Base-by-base conservation (phyloP, 495 filamentous ascomycete genomes). In the Penicillium macrosclerotiorum region DNA sequence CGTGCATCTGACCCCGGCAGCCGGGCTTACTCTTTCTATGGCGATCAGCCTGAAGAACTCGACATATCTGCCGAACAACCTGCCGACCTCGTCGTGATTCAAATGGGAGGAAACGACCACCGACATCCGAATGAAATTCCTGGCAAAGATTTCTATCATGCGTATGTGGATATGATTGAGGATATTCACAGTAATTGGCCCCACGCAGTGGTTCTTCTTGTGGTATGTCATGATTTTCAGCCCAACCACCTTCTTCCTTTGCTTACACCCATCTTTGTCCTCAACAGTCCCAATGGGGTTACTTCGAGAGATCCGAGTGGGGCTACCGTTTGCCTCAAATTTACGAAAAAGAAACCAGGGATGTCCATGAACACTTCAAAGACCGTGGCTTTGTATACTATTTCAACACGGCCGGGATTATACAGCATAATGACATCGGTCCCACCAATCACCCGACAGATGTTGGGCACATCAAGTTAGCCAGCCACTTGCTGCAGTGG, bases 381-480 rank as follows among this genome's bases (percentile, higher is more conserved):
- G 59, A 63, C 37, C 57, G 69, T 27, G 71, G 76, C 0, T 86
- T 82, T 42, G 81, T 88, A 20, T 77, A 85, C 62, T 82, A 82
- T 51, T 86, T 86, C 60, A 79, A 83, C 57, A 85, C 81, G 2
- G 78, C 70, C 12, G 84, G 83, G 3, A 80, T 86, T 23, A 47
- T 88, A 49, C 81, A 85, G 54, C 82, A 88, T 51, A 86, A 86
- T 44, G 83, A 86, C 52, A 82, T 85, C 41, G 77, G 69, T 4
- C 84, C 82, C 9, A 67, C 70, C 54, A 82, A 69, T 49, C 83
- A 88, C 46, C 82, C 80, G 0, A 86, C 82, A 0, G 82, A 86
- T 50, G 76, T 85, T 8, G 82, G 84, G 0, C 80, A 84, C 38
- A 72, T 86, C 58, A 86, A 86, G 51, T 61, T 86, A 2, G 81